Evolutionary conservation across 345 rosid species (phyloP), one percentile per base, ranked within the genome.

Genomic region (Capsella bursapastoris): DNA sequence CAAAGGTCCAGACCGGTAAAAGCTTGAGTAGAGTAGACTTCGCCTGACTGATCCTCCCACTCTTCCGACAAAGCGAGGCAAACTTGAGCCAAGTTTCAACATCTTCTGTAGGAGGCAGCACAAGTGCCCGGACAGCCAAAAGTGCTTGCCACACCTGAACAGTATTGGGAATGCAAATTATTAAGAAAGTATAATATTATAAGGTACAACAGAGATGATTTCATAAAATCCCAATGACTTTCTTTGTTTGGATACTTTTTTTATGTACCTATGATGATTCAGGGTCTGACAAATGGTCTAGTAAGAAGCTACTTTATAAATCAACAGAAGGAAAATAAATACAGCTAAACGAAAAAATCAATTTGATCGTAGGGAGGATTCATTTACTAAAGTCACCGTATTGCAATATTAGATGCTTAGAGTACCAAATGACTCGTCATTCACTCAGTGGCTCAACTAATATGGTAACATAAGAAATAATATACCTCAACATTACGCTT

Each of bases 401-500:
- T 40, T 4, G 25, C 67, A 61, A 60, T 51, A 62, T 69, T 68
- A 60, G 12, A 61, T 68, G 69, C 64, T 61, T 22, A 53, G 49
- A 76, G 55, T 47, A 63, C 66, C 60, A 70, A 35, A 35, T 64
- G 66, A 29, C 60, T 56, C 56, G 16, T 63, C 45, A 62, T 58
- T 57, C 22, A 65, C 59, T 40, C 47, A 64, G 72, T 40, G 72
- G 41, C 40, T 49, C 56, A 65, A 28, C 59, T 70, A 68, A 38
- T 50, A 37, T 16, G 43, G 32, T 32, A 52, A 68, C 59, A 40
- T 45, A 29, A 50, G 27, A 68, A 66, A 41, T 61, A 63, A 66
- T 76, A 51, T 88, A 92, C 99, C 96, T 95, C 99, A 79, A 95
- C 99, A 81, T 95, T 95, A 28, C 97, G 89, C 80, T 89, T 95